Percentiles rank a stretch among this genome's conserved stretches.
Conservation (phyloP, 345 rosid species). For the Corchorus olitorius region DNA sequence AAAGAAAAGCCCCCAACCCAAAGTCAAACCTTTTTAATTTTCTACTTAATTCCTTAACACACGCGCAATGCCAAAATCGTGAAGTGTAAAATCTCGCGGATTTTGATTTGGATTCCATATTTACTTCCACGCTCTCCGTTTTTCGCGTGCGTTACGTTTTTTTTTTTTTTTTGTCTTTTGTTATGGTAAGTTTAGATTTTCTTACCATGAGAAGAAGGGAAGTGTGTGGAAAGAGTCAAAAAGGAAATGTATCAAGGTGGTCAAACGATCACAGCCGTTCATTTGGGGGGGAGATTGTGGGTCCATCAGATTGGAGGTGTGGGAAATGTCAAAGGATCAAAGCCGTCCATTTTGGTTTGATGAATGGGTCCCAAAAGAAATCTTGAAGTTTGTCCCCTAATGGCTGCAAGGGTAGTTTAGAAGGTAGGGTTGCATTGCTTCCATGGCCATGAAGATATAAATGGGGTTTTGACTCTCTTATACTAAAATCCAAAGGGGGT, state of each 20-base stretch:
- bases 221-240: background rate
- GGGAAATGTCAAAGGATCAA: background rate
- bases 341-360: background rate
- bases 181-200: background rate
- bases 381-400: background rate
- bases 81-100: background rate
- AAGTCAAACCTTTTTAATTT: constrained; percentile 38
- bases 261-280: constrained; percentile 17
- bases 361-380: background rate
- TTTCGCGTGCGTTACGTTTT: background rate
- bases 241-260: background rate
- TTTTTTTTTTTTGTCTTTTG: background rate
- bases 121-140: background rate
- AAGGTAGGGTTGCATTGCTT: background rate
- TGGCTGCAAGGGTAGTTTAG: background rate
- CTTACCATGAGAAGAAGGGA: background rate
- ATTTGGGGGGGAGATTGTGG: background rate
- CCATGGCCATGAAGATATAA: background rate
- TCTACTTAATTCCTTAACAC: background rate
- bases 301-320: background rate
- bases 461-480: background rate
- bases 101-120: background rate
- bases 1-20: background rate
- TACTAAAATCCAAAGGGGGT: background rate
- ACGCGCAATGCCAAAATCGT: background rate